Percentiles rank a stretch among this genome's conserved stretches.
These are phyloP conservation scores for Dactylellina leptospora DNA, from an alignment of 2,329 filamentous ascomycete genomes.

Conservation along the genomic window DNA sequence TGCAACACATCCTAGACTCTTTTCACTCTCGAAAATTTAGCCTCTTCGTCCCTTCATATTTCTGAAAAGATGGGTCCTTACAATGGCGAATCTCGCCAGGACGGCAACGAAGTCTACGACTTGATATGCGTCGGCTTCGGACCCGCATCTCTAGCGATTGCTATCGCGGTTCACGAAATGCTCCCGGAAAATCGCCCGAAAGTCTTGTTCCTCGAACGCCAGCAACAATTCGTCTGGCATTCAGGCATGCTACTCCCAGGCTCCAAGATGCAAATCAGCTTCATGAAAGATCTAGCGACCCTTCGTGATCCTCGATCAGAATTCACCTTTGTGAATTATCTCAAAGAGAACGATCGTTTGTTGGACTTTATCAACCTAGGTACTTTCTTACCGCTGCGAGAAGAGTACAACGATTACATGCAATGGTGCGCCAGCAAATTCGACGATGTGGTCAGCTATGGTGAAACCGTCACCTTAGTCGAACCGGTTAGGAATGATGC, in stretches of 20 bases:
- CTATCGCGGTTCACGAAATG: slow-evolving; percentile 82
- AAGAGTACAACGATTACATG: slow-evolving; percentile 95
- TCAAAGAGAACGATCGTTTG: slow-evolving; percentile 80
- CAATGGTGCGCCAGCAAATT: slow-evolving; percentile 89
- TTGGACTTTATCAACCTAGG: slow-evolving; percentile 89
- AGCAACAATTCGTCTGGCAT: slow-evolving; percentile 86
- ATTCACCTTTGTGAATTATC: slow-evolving; percentile 96
- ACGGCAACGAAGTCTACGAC: slow-evolving; percentile 72
- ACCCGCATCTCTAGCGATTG: slow-evolving; percentile 87
- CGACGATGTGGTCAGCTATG: slow-evolving; percentile 75
- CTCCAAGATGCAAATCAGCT: slow-evolving; percentile 96
- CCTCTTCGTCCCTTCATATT: too few relatives aligned
- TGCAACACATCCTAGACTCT: background rate
- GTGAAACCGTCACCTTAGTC: slow-evolving; percentile 78
- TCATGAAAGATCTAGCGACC: slow-evolving; percentile 93
- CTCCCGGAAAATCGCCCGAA: slow-evolving; percentile 72
- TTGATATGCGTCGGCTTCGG: slow-evolving; percentile 92
- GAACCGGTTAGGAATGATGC: slow-evolving; percentile 66
- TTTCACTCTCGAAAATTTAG: background rate
- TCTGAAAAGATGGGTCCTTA: slow-evolving; percentile 50
- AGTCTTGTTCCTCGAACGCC: slow-evolving; percentile 87
- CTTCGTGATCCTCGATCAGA: slow-evolving; percentile 85
- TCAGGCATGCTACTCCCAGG: slow-evolving; percentile 93
- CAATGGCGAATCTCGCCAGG: slow-evolving; percentile 18
- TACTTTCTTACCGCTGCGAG: slow-evolving; percentile 84